These are phyloP conservation scores for Tricholoma hemisulphureum DNA, from an alignment of 768 basidiomycete genomes.

Conservation along the genomic window DNA sequence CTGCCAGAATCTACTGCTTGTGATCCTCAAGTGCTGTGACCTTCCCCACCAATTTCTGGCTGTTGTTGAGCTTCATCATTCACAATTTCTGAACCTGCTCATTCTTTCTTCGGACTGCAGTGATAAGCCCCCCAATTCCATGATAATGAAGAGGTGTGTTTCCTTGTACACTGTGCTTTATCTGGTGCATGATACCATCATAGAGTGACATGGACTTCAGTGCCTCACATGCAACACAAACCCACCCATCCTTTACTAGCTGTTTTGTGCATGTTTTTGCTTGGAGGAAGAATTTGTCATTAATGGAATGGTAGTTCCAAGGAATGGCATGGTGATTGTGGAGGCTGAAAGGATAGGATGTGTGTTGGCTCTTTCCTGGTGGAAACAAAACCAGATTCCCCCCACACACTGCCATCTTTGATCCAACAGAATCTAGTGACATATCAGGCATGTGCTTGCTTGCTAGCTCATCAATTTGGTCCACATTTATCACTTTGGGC, in stretches of 20 bases:
- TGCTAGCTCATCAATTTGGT: not conserved
- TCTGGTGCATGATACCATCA: constrained; percentile 11
- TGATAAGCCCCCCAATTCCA: constrained; percentile 8
- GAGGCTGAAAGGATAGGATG: constrained; percentile 22
- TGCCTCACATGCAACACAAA: constrained; percentile 1
- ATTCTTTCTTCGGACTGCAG: not conserved
- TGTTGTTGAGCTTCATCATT: constrained; percentile 6
- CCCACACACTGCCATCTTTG: not conserved
- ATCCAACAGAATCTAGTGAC: not conserved
- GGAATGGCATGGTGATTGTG: constrained; percentile 11
- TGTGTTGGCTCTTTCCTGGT: not conserved
- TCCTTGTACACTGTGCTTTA: constrained; percentile 2
- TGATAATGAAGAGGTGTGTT: constrained; percentile 4
- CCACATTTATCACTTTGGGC: not conserved
- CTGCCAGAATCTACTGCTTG: constrained; percentile 11
- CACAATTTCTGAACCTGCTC: constrained; percentile 3
- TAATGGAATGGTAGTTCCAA: constrained; percentile 13
- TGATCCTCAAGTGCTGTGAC: not conserved
- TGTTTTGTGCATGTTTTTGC: not conserved
- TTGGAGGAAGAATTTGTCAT: not conserved
- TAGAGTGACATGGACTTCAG: constrained; percentile 3
- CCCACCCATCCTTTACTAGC: not conserved
- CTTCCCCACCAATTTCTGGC: not conserved
- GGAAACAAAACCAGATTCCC: not conserved
- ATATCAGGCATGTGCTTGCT: not conserved